Evolutionary conservation across 192 early-diverging fungal species (phyloP), one percentile per base, ranked within the genome.

Genomic region (Linnemannia elongata): DNA sequence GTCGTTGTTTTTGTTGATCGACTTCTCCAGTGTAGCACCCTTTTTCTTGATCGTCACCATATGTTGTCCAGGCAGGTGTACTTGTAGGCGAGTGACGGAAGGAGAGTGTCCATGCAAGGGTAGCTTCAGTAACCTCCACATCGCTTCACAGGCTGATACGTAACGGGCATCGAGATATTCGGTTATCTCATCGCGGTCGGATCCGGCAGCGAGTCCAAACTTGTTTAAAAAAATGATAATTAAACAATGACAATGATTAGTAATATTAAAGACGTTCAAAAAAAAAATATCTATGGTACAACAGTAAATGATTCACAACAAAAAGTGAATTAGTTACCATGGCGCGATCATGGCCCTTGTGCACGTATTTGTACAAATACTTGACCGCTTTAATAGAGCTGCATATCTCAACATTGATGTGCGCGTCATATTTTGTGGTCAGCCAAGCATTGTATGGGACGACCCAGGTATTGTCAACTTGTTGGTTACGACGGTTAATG

Each of bases 321-420:
- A 24, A 22, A 24, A 33, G 30, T 66, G 60, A 7, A 17, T 27
- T 0, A 24, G 24, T 47, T n/a, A 57, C 55, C 41, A 10, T 75
- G 36, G 71, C 84, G 15, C 54, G 20, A 69, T 86, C 85, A 73
- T 81, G 73, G 20, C 82, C 82, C 54, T 84, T 84, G 38, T 76
- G 83, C 2, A 84, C 63, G 27, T 84, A 84, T 36, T 84, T 88
- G 36, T 73, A 88, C 12, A 88, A 12, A 47, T 88, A 88, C 74
- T 88, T 88, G 27, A 88, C 57, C 0, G 71, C 54, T 12, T 33
- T 20, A 1, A 83, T 73, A 71, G 79, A 68, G 57, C 13, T 63
- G 38, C 82, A 87, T n/a, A 82, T 79, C 24, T 88, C 80, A 13
- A 88, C 77, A 72, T 88, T 82, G n/a, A 88, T 81, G 44, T 88